Evolutionary conservation across 2,329 filamentous ascomycete genomes (phyloP).

Genomic region (Ascochyta pisi): DNA sequence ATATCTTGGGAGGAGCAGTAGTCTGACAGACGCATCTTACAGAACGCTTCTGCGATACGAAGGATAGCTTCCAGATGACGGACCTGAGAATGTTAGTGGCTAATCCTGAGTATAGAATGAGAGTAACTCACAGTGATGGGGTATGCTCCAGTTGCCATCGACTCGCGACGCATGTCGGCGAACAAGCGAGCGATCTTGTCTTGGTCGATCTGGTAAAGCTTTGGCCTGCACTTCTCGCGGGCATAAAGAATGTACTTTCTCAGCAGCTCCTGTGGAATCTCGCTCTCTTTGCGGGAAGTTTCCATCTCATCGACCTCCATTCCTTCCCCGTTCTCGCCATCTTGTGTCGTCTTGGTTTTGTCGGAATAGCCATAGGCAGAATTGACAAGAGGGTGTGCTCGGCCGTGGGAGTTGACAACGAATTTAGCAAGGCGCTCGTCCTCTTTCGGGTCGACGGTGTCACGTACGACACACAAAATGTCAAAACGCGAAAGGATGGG

Average conservation of each 20-base stretch:
- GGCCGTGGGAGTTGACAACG: conserved; percentile 91
- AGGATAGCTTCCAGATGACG: conserved; percentile 98
- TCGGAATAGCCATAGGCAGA: conserved; percentile 43
- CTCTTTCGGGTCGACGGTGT: conserved; percentile 90
- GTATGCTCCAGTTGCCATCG: conserved; percentile 91
- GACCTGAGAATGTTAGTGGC: conserved; percentile 64
- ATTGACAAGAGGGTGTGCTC: conserved; percentile 73
- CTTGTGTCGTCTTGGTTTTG: conserved; percentile 29
- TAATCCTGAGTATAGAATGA: background rate
- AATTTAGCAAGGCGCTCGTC: conserved; percentile 94
- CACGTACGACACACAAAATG: conserved; percentile 92
- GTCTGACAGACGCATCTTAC: conserved; percentile 96
- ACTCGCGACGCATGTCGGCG: conserved; percentile 94
- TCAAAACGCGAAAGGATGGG: conserved; percentile 98
- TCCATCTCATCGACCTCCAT: conserved; percentile 60
- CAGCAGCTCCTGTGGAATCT: conserved; percentile 88
- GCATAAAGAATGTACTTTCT: conserved; percentile 98
- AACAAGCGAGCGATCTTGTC: conserved; percentile 95
- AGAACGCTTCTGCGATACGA: conserved; percentile 91
- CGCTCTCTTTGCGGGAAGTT: conserved; percentile 64
- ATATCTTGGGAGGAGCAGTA: conserved; percentile 92
- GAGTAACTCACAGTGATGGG: conserved; percentile 83
- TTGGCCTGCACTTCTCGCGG: conserved; percentile 85
- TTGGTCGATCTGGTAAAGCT: conserved; percentile 96
- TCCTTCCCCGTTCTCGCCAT: conserved; percentile 55